Percentiles rank a stretch among this genome's conserved stretches.
These are phyloP conservation scores for Pseudogymnoascus sp. DNA, from an alignment of 2,329 filamentous ascomycete species.

Conservation along the genomic window DNA sequence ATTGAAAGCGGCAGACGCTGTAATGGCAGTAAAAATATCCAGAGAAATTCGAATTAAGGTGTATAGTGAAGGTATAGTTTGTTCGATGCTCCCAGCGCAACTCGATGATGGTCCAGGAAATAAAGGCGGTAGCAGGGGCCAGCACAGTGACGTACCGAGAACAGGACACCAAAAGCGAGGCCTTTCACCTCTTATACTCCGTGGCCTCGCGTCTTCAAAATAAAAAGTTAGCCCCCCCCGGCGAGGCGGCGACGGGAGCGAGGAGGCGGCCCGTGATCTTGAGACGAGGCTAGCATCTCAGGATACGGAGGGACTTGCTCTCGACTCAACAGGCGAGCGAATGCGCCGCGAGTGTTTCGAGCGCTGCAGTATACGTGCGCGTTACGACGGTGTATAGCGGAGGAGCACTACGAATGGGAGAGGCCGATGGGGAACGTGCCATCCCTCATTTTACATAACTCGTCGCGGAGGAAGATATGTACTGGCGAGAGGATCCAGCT, in stretches of 20 bases:
- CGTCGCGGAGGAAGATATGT: not conserved
- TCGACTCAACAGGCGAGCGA: not conserved
- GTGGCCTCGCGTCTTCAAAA: not conserved
- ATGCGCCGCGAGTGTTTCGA: constrained; percentile 8
- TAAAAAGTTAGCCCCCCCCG: not conserved
- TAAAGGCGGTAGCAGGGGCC: not conserved
- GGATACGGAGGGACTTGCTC: constrained; percentile 4
- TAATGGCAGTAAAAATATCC: not conserved
- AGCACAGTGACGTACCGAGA: not conserved
- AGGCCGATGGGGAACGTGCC: not conserved
- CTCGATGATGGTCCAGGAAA: constrained; percentile 1
- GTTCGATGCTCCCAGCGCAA: constrained; percentile 4
- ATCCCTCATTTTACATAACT: not conserved
- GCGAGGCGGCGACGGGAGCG: constrained; percentile 6
- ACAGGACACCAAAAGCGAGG: not conserved
- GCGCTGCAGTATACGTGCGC: constrained; percentile 1
- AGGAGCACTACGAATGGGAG: not conserved
- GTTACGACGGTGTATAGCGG: not conserved
- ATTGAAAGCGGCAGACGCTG: not conserved
- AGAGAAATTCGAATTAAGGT: constrained; percentile 2
- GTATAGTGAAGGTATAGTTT: not conserved
- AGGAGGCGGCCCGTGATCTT: constrained; percentile 6
- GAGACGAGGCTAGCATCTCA: constrained; percentile 8
- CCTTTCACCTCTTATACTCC: not conserved
- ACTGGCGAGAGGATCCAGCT: not conserved